These are phyloP conservation scores for Jamesozyma hellenica DNA, from an alignment of 805 yeast genomes.

Conservation along the genomic window DNA sequence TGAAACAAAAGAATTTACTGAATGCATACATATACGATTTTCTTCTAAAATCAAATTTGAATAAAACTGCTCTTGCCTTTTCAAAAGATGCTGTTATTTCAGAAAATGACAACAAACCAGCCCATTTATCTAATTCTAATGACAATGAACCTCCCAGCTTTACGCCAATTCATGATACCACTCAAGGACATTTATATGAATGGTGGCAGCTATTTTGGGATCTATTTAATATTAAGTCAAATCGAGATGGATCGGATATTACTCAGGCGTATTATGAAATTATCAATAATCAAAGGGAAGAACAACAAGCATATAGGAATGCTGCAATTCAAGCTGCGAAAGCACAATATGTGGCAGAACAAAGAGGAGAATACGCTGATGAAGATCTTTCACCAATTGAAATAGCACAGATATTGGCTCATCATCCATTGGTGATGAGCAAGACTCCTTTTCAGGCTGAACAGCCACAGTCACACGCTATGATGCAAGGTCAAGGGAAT, in stretches of 20 bases:
- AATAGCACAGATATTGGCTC: conserved; percentile 8
- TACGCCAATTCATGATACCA: conserved; percentile 48
- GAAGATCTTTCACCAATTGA: conserved; percentile 24
- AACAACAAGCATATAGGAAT: conserved; percentile 48
- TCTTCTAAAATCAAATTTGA: conserved; percentile 59
- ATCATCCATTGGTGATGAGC: background rate
- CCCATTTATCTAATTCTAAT: background rate
- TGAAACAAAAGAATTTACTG: conserved; percentile 39
- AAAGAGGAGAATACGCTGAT: conserved; percentile 30
- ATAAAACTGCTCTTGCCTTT: conserved; percentile 64
- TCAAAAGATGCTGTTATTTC: conserved; percentile 63
- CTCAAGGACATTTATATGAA: conserved; percentile 77
- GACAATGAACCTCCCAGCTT: conserved; percentile 28
- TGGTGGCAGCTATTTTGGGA: conserved; percentile 99
- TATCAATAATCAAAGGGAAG: conserved; percentile 38
- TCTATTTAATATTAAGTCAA: conserved; percentile 71
- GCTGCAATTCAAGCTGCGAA: conserved; percentile 37
- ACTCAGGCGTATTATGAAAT: conserved; percentile 67
- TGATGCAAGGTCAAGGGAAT: background rate
- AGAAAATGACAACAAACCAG: conserved; percentile 10
- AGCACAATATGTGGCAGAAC: conserved; percentile 34
- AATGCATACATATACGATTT: conserved; percentile 86
- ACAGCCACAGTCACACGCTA: background rate
- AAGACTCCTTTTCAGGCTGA: background rate
- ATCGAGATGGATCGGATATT: conserved; percentile 47